Base-by-base conservation (phyloP, 108 stramenopile genomes). In the Pseudonitzschia pungens region DNA sequence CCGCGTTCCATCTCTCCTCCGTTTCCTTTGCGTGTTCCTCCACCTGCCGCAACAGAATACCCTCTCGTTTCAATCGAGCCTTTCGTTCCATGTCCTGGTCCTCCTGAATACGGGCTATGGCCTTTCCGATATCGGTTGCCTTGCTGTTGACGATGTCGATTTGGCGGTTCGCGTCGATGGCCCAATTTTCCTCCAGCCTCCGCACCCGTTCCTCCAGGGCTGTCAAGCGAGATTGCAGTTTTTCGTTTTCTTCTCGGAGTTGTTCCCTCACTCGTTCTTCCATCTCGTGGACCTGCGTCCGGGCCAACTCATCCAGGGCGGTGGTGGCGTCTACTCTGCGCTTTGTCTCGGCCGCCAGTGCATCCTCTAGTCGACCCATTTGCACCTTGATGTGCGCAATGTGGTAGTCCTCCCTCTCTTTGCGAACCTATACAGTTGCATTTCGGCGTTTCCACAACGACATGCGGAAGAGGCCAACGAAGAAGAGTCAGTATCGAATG, bases 21-120 rank as follows among this genome's bases (percentile, higher is more conserved):
- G 88, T 90, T 10, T 85, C 83, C 65, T 81, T 71, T 53, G 91
- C 87, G 72, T 96, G 96, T 58, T 89, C 85, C 56, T 90, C 88
- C 62, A 97, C 86, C 75, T 96, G 96, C 72, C 92, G 92, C 68
- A 94, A 67, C 43, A 98, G 84, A 51, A 83, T 70, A 9, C 90
- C 97, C 68, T 98, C 97, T 51, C 97, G 62, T 51, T 79, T 78
- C 43, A 97, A 70, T 31, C 97, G 76, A 60, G 88, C 79, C 42
- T 78, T 80, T 27, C 93, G 78, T 72, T 98, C 97, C 55, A 74
- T 79, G 31, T 92, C 84, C 69, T 96, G 87, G 33, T 95, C 92
- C 3, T 71, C 58, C 64, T 86, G 85, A 43, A 92, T 73, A 27
- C 68, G 62, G 6, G 75, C 59, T 55, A 95, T 50, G 64, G 89